A percentile compares a stretch with the other conserved stretches of the same genome.
These are phyloP conservation scores for Spinacia oleracea DNA, from an alignment of 179 eudicot genomes.

Conservation along the genomic window DNA sequence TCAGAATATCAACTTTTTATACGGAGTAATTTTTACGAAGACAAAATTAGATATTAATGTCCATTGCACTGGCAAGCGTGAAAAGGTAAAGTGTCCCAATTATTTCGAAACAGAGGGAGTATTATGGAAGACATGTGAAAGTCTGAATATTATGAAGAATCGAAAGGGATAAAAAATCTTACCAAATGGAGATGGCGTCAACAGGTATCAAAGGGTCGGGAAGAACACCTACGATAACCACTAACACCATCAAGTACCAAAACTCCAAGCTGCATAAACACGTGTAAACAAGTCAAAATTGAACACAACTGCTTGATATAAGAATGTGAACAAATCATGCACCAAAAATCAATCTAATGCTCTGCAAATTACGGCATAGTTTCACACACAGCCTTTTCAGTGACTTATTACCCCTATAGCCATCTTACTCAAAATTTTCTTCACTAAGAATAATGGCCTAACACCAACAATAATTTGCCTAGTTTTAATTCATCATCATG, in stretches of 20 bases:
- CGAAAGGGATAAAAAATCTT: conserved; percentile 8
- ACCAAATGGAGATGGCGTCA: conserved; percentile 81
- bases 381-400: not conserved
- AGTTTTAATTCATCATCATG: not conserved
- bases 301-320: not conserved
- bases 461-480: not conserved
- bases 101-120: too few species aligned
- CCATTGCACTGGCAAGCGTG: too few species aligned
- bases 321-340: not conserved
- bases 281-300: conserved; percentile 16
- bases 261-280: conserved; percentile 65
- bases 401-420: not conserved
- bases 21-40: too few species aligned
- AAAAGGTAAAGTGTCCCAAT: too few species aligned
- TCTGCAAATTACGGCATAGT: not conserved
- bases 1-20: too few species aligned
- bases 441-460: not conserved
- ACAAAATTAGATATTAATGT: too few species aligned
- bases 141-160: not conserved
- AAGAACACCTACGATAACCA: conserved; percentile 64
- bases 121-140: not conserved
- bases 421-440: not conserved
- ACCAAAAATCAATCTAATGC: not conserved
- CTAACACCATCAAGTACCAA: conserved; percentile 75
- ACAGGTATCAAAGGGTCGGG: conserved; percentile 64